Base-by-base conservation (phyloP, 176 grass and related monocot genomes). In the Musa schizocarpa region DNA sequence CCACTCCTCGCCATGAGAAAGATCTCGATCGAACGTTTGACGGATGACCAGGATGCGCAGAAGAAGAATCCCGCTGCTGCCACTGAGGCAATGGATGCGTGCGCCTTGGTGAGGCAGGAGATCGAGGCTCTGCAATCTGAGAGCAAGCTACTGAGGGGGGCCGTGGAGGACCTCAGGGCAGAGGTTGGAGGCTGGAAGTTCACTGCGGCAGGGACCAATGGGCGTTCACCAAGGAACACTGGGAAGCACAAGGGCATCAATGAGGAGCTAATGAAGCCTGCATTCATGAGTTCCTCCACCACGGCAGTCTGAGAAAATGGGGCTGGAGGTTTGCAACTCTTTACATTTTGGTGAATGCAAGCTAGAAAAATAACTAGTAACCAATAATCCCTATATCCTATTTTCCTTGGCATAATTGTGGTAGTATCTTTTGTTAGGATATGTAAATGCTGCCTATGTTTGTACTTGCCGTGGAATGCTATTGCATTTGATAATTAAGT, bases 1-100 rank as follows among this genome's bases (percentile, higher is more conserved):
- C 93, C 93, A 13, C 86, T 93, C 58, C 88, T 93, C 10, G 88
- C 89, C 43, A 81, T 98, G 86, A 91, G 73, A 82, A 98, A 93
- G 90, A 74, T 98, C 76, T 89, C 75, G 54, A 91, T 98, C 57
- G 84, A 93, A 76, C 88, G 90, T 49, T 72, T 83, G 11, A 64
- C 71, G 9, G 62, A 65, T 29, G 52, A 26, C 13, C 3, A 53
- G 22, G 62, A 51, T 16, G 71, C 59, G 24, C 85, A 78, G 63
- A 72, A 82, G n/a, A 52, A 53, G 3, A 55, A 69, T 13, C n/a
- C 20, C 54, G 12, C 27, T 11, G 34, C 50, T 1, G 19, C 56
- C 74, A 27, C n/a, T 13, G 27, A 11, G 54, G 48, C 4, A 23
- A 21, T 2, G 9, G 68, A 72, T 22, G 54, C 54, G 34, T 43